Evolutionary conservation across 2,329 filamentous ascomycete species (phyloP), one percentile per base, ranked within the genome.

Genomic region (Alternaria panax): DNA sequence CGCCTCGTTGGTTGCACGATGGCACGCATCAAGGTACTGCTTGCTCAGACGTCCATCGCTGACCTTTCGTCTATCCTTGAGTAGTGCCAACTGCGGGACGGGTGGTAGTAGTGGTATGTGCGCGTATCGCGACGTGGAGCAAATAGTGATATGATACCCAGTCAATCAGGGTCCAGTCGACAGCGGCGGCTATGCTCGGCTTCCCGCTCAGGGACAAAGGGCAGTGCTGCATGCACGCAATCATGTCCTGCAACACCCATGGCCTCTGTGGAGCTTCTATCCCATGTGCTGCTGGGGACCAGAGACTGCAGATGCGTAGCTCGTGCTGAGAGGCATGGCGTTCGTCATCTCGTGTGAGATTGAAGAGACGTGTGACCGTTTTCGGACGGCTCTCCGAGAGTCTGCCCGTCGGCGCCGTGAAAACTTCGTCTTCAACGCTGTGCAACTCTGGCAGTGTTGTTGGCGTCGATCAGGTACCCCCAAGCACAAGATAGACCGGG

Each of bases 121-220:
- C 57, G 61, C 63, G 42, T 66, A 60, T 58, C 61, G 59, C 54
- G 60, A 58, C 38, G 25, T 54, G 41, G 40, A 56, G 38, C 48
- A 50, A 54, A 48, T 42, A 40, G 38, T 36, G 50, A 51, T 43
- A n/a, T n/a, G n/a, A n/a, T n/a, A n/a, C n/a, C n/a, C n/a, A 38
- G 45, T 24, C 6, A 32, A 32, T 36, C 59, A 62, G 59, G 59
- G 48, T 50, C 55, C 41, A 28, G 36, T 59, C 51, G 51, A 43
- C 55, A 46, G 58, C 61, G 53, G 60, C 65, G 66, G 65, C 59
- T 69, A 70, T 51, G 58, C 56, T 65, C 67, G 64, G 65, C 59
- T 61, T 63, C 43, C 55, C 45, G 45, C 27, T 59, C 51, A 59
- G 62, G 58, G 58, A 60, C 58, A 59, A 38, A 52, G 53, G 54